A percentile compares a stretch with the other conserved stretches of the same genome.
phyloP scores from a whole-genome alignment of 495 filamentous ascomycete genomes.

The Neurospora sublineolata region DNA sequence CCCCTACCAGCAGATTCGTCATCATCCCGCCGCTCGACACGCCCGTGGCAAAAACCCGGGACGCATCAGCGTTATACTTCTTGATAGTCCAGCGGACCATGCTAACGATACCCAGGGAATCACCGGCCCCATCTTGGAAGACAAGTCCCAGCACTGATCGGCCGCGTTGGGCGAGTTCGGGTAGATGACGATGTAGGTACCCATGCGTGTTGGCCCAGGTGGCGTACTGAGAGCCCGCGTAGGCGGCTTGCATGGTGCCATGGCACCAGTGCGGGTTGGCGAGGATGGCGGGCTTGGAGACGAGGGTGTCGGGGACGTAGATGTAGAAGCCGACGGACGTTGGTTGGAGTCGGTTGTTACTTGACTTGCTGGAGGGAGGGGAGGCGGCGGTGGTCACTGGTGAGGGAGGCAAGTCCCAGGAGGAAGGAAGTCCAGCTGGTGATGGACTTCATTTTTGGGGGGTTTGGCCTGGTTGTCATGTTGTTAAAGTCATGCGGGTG shows the following conservation, averaged over 20 bases:
- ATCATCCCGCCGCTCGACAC: conserved; percentile 49
- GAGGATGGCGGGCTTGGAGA: conserved; percentile 39
- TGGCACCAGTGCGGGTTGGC: conserved; percentile 47
- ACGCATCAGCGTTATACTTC: conserved; percentile 37
- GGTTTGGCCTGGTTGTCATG: not conserved
- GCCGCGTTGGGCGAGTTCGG: conserved; percentile 37
- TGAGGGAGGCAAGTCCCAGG: not conserved
- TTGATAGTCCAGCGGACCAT: conserved; percentile 42
- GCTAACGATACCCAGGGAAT: conserved; percentile 42
- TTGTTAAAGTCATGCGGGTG: not conserved
- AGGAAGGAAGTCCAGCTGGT: not conserved
- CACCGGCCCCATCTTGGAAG: conserved; percentile 36
- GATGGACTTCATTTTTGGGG: not conserved
- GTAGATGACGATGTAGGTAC: conserved; percentile 47
- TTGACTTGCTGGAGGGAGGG: conserved; percentile 24
- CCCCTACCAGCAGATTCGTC: conserved; percentile 46
- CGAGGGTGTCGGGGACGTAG: conserved; percentile 38
- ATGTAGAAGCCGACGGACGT: conserved; percentile 42
- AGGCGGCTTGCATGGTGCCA: conserved; percentile 20
- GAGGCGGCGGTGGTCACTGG: conserved; percentile 11
- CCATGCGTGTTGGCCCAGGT: conserved; percentile 39
- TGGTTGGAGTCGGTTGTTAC: conserved; percentile 31
- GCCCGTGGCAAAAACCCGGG: conserved; percentile 40
- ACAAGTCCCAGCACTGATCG: conserved; percentile 47
- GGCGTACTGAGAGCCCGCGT: conserved; percentile 22